Conservation (phyloP, 1,139 yeast genomes). For the Suhomyces maxii region DNA sequence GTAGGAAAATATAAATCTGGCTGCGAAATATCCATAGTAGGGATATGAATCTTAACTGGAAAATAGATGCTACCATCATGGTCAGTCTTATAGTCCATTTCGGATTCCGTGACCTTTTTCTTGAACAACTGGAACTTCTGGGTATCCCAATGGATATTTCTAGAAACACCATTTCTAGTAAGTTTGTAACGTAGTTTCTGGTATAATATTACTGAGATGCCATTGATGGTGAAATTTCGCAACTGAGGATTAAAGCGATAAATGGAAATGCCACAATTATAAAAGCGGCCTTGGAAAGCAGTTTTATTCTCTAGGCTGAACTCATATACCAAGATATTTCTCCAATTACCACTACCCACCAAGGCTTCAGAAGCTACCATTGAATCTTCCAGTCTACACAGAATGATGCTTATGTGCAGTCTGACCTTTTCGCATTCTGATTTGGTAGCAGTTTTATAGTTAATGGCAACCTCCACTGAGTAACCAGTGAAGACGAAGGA, state of each 20-base stretch:
- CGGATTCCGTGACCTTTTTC: constrained; percentile 6
- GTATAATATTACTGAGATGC: constrained; percentile 11
- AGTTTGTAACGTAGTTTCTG: constrained; percentile 10
- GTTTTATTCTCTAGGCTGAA: constrained; percentile 17
- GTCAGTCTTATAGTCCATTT: constrained; percentile 1
- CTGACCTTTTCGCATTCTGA: background rate
- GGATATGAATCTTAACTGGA: background rate
- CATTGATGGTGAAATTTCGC: constrained; percentile 12
- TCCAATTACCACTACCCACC: constrained; percentile 19
- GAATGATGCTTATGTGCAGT: constrained; percentile 5
- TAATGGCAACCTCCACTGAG: constrained; percentile 10
- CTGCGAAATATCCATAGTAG: background rate
- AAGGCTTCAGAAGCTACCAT: constrained; percentile 6
- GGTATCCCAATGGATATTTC: constrained; percentile 9
- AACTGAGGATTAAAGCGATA: constrained; percentile 10
- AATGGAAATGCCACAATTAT: constrained; percentile 7
- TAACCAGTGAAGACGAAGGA: constrained; percentile 12
- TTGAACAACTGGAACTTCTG: constrained; percentile 10
- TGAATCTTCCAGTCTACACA: constrained; percentile 12
- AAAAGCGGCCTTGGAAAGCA: constrained; percentile 16
- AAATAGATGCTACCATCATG: constrained; percentile 2
- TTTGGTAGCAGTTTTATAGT: constrained; percentile 1
- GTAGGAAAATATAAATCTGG: background rate
- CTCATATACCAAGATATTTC: constrained; percentile 19
- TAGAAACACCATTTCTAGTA: constrained; percentile 3